Evolutionary conservation across 441 rosid genomes (phyloP), one percentile per base, ranked within the genome.

Genomic region (Melastoma candidum): DNA sequence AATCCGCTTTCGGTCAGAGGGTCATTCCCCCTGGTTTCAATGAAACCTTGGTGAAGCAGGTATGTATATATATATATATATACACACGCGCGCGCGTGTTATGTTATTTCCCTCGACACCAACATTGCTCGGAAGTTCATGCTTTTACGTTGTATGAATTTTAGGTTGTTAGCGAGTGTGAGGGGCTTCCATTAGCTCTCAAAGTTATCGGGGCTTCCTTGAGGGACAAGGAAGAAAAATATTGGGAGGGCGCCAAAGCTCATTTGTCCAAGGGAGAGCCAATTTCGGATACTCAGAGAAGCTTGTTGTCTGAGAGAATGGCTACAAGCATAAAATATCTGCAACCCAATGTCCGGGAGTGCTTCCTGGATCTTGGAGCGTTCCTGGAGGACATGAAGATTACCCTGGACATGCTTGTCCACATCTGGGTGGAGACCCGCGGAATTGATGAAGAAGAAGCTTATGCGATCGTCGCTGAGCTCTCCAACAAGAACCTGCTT

Each of bases 341-440:
- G 74, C 62, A 71, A n/a, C 46, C 14, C 27, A 80, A 54, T 58
- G 83, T 77, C 6, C 74, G 46, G 63, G 93, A 85, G 44, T 89
- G 95, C 68, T 89, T 89, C 86, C 51, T 83, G 73, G 97, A 89
- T 66, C 56, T 89, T 76, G 95, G 95, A 4, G 69, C 87, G 12
- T 85, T 89, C 68, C 90, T 90, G 13, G 95, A 89, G 81, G 97
- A 85, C 73, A 82, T 60, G 63, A 85, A 76, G 69, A 85, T 85
- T 59, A 86, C 97, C 49, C 77, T 85, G 14, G 88, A 83, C 68
- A 74, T 83, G 49, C 84, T 89, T 53, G 76, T 83, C 63, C 85
- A 85, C 57, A 77, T 82, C 78, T 89, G 97, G 97, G 72, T 71
- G 7, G 95, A 78, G 68, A 60, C 69, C 9, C 90, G 75, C 53